Evolutionary conservation across 78 protist species (phyloP), one percentile per base, ranked within the genome.

Genomic region (Speleostelium caveatum): DNA sequence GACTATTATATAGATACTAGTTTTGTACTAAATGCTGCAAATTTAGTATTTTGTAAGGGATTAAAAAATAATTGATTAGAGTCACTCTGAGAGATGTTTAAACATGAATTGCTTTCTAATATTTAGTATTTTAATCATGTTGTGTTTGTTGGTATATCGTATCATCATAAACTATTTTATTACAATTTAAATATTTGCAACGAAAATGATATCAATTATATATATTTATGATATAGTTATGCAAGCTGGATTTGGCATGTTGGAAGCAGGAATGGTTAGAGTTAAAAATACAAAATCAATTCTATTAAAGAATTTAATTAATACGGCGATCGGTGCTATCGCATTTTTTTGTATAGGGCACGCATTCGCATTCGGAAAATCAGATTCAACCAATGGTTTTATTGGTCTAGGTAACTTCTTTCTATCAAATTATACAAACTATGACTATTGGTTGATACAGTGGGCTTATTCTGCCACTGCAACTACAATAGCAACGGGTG

Each of bases 181-280:
- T 24, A 32, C 17, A 60, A 60, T 60, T 24, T 26, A 6, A 59
- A 45, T 45, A 6, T 6, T 6, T 45, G 10, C 10, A 14, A 45
- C 53, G 10, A 45, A 14, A 45, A 10, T 45, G 6, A 45, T 22
- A 21, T 58, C 8, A 58, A 22, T 22, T 21, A 21, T 21, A 7
- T 58, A 58, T 21, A 19, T 4, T 7, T 21, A 21, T 21, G n/a
- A 4, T 21, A 60, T 36, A 79, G 89, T 83, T 60, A 51, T 83
- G 74, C 91, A 83, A 42, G 91, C 91, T 38, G 91, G 91, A n/a
- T 83, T 83, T 59, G 91, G 91, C 2, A 83, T 83, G 91, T 55
- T 83, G 36, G 91, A 83, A 60, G 91, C 91, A 55, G 91, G 91
- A 12, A 83, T 83, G 91, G 91, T 83, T 58, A 67, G 91, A 69